Base-by-base conservation (phyloP, 768 basidiomycete species). In the Calocera viscosa region DNA sequence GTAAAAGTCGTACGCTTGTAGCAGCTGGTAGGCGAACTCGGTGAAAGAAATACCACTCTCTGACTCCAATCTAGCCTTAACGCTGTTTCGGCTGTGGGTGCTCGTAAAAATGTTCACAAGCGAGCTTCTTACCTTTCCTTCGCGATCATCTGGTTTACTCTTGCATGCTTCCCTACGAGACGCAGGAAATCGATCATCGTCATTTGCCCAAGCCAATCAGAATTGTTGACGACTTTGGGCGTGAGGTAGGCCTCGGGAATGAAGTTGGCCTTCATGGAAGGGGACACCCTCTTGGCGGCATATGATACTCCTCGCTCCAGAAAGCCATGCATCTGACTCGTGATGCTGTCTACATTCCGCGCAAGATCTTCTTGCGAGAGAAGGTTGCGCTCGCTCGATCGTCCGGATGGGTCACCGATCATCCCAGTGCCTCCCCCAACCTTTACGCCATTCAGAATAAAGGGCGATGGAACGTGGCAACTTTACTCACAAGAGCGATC, bases 371-470 rank as follows among this genome's bases (percentile, higher is more conserved):
- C 75, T 14, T 76, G 75, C 38, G 86, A 80, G 2, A 92, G 83
- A 2, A 85, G 80, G 65, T 86, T 82, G 24, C 96, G 86, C 76
- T 96, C 95, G 0, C 84, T 84, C 2, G 82, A 81, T 38, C 94
- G 83, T 1, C 96, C 95, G 2, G 94, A 95, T 8, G 96, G 96
- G 74, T 99, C 96, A 5, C 96, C 96, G 49, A 99, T 87, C n/a
- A 89, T 85, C 10, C 93, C 96, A 0, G 95, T 98, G 10, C 93
- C 94, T 0, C 93, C 94, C 34, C 96, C 95, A 74, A 97, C 89
- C 95, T 98, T 73, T 34, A 34, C 41, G 35, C 12, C 24, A n/a
- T 32, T 60, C 26, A 14, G n/a, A 40, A 63, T 28, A 66, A 69
- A 63, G 32, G 53, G 2, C 63, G 65, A 33, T 33, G 34, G 33